These are phyloP conservation scores for Cutaneotrichosporon sp. DNA, from an alignment of 1,284 basidiomycete species.

Conservation along the genomic window DNA sequence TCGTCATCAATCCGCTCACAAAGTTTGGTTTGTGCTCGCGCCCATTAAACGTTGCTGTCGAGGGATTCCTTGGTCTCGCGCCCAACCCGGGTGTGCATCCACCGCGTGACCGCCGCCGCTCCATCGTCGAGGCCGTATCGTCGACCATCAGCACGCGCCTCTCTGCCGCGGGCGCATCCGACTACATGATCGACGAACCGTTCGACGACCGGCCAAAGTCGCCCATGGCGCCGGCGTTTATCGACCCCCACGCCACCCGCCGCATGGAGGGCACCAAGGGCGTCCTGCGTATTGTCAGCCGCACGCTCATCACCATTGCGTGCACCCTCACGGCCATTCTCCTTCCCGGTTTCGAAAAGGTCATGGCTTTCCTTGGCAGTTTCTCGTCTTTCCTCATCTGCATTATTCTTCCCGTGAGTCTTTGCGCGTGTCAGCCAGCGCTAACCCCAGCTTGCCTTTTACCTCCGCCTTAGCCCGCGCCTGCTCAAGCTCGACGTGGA, in stretches of 20 bases:
- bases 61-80: conserved; percentile 64
- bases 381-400: conserved; percentile 80
- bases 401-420: conserved; percentile 66
- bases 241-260: not conserved
- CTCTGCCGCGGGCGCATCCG: conserved; percentile 9
- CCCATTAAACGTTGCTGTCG: conserved; percentile 77
- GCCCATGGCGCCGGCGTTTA: not conserved
- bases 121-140: not conserved
- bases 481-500: conserved; percentile 14
- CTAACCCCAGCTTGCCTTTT: conserved; percentile 35
- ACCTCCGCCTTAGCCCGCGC: conserved; percentile 33
- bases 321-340: conserved; percentile 34
- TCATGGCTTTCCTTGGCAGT: conserved; percentile 86
- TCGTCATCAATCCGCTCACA: conserved; percentile 79
- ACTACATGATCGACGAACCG: conserved; percentile 10
- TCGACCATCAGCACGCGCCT: conserved; percentile 10
- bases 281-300: conserved; percentile 26
- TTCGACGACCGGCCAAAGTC: conserved; percentile 2
- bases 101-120: conserved; percentile 1
- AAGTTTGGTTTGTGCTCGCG: conserved; percentile 83
- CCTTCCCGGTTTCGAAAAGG: conserved; percentile 54
- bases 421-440: conserved; percentile 1
- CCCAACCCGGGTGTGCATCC: conserved; percentile 24
- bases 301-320: conserved; percentile 35
- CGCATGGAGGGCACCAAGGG: conserved; percentile 19